Evolutionary conservation across 1,284 basidiomycete species (phyloP).

Genomic region (Violaceomyces palustris): DNA sequence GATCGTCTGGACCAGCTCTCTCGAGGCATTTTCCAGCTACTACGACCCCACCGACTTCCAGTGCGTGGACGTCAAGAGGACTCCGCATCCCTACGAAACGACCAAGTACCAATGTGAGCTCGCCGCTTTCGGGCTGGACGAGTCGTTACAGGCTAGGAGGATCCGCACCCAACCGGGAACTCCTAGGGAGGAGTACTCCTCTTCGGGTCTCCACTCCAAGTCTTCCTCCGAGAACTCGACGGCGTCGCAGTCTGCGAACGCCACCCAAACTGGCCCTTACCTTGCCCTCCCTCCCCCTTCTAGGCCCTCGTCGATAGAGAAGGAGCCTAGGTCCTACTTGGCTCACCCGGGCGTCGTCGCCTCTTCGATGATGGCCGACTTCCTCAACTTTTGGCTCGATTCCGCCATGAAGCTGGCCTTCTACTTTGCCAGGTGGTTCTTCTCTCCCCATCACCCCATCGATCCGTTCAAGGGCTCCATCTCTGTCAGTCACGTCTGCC

Average conservation of each 20-base stretch:
- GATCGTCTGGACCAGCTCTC: constrained; percentile 52
- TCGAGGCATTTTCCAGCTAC: constrained; percentile 46
- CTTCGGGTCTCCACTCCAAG: neutral
- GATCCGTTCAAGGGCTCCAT: constrained; percentile 49
- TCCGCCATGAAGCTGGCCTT: constrained; percentile 40
- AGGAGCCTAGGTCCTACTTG: constrained; percentile 40
- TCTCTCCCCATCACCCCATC: constrained; percentile 49
- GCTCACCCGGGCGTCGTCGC: constrained; percentile 53
- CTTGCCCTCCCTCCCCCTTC: constrained; percentile 20
- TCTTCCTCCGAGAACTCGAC: constrained; percentile 6
- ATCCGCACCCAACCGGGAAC: constrained; percentile 31
- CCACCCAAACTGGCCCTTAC: constrained; percentile 13
- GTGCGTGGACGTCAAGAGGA: constrained; percentile 31
- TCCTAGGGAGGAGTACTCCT: constrained; percentile 23
- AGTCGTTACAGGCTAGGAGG: constrained; percentile 29
- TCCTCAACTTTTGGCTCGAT: constrained; percentile 36
- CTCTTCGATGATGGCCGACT: constrained; percentile 49
- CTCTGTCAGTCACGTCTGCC: constrained; percentile 39
- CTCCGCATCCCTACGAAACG: constrained; percentile 48
- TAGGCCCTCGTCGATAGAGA: constrained; percentile 8
- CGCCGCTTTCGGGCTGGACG: constrained; percentile 45
- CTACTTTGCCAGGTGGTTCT: constrained; percentile 46
- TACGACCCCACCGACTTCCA: constrained; percentile 47
- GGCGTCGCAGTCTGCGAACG: constrained; percentile 14
- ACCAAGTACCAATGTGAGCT: constrained; percentile 53